Percentiles rank a stretch among this genome's conserved stretches.
These are phyloP conservation scores for Diaporthe aspalathi DNA, from an alignment of 2,329 filamentous ascomycete species.

Conservation along the genomic window DNA sequence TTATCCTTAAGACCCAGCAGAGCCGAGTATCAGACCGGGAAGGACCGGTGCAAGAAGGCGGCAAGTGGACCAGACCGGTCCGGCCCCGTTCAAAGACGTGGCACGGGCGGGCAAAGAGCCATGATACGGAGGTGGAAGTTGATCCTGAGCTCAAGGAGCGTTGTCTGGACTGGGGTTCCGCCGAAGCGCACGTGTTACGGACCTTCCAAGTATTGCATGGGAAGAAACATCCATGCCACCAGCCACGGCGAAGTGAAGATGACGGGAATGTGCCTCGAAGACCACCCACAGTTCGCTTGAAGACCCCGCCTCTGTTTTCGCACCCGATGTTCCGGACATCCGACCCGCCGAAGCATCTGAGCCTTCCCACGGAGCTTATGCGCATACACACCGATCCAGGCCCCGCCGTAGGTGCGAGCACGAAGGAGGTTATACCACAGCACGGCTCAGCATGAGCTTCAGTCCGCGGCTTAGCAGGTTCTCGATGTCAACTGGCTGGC, in stretches of 20 bases:
- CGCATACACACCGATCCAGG: conserved; percentile 17
- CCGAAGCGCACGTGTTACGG: conserved; percentile 33
- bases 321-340: conserved; percentile 35
- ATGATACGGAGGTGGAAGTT: neutral
- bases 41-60: neutral
- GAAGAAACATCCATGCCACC: conserved; percentile 16
- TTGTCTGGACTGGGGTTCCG: conserved; percentile 23
- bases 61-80: neutral
- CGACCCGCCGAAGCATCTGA: conserved; percentile 24
- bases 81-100: conserved; percentile 32
- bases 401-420: neutral
- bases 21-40: conserved; percentile 40
- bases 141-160: neutral
- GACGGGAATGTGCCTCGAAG: conserved; percentile 3
- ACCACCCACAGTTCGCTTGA: conserved; percentile 26
- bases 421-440: neutral
- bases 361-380: conserved; percentile 31
- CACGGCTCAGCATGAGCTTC: neutral
- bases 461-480: neutral
- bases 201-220: conserved; percentile 29
- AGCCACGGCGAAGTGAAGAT: neutral
- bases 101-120: conserved; percentile 3
- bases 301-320: conserved; percentile 37
- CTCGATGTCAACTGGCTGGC: neutral
- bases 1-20: conserved; percentile 43